A percentile compares a stretch with the other conserved stretches of the same genome.
phyloP scores from a whole-genome alignment of 345 rosid genomes.

The Citrus reticulata region DNA sequence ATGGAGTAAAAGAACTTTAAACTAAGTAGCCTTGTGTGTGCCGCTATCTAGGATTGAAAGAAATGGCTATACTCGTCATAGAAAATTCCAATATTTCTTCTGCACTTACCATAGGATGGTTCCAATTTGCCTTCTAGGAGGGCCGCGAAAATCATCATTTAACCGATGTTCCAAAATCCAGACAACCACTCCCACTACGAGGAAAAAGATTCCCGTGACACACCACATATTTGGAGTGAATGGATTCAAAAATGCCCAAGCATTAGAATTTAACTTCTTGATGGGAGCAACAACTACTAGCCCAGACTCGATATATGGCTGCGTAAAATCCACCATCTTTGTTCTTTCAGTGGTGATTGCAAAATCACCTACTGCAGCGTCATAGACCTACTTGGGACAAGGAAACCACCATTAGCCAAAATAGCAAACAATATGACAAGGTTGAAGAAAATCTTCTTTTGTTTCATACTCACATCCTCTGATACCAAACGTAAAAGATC shows the following conservation, averaged over 20 bases:
- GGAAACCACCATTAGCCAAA: neutral
- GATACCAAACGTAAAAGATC: conserved; percentile 9
- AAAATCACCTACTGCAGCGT: conserved; percentile 27
- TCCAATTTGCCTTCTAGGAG: conserved; percentile 20
- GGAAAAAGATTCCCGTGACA: conserved; percentile 8
- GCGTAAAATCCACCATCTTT: conserved; percentile 25
- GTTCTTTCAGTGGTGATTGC: conserved; percentile 17
- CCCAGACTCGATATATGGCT: conserved; percentile 21
- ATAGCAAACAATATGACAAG: too few relatives aligned
- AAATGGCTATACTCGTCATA: neutral
- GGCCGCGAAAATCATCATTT: conserved; percentile 30
- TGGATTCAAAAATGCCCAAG: conserved; percentile 20
- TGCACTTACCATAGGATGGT: conserved; percentile 22
- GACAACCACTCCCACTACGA: conserved; percentile 17
- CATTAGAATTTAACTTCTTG: conserved; percentile 1
- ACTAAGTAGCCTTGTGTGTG: neutral
- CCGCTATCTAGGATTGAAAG: neutral
- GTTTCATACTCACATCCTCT: conserved; percentile 5
- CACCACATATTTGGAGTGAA: conserved; percentile 18
- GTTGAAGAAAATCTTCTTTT: too few relatives aligned
- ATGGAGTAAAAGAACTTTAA: neutral
- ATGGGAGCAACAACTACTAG: conserved; percentile 24
- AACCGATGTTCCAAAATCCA: conserved; percentile 29
- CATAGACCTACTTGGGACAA: neutral
- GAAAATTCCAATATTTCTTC: neutral